phyloP scores from a whole-genome alignment of 257 asterid species.

The Verbascum thapsus region DNA sequence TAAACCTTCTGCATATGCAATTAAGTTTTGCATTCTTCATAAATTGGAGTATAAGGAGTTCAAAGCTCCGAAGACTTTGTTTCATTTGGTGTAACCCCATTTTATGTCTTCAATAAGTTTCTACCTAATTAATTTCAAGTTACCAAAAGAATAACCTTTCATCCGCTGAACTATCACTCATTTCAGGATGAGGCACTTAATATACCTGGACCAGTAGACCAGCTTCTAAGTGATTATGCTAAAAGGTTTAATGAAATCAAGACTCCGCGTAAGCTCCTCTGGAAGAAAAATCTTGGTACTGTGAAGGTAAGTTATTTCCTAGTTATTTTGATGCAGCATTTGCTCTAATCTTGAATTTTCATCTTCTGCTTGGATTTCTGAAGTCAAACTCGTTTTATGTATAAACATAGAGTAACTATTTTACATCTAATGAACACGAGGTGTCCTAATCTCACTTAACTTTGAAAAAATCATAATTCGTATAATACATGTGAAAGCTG shows the following conservation, averaged over 20 bases:
- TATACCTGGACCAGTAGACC: slow-evolving; percentile 73
- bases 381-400: background rate
- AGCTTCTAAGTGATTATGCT: slow-evolving; percentile 80
- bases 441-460: slow-evolving; percentile 11
- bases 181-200: slow-evolving; percentile 81
- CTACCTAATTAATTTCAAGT: slow-evolving; percentile 16
- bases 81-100: no score
- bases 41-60: no score
- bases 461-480: slow-evolving; percentile 12
- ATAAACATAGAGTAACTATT: background rate
- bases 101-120: background rate
- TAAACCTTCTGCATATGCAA: no score
- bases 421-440: background rate
- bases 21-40: no score
- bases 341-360: background rate
- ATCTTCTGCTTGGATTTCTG: slow-evolving; percentile 10
- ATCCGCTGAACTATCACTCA: slow-evolving; percentile 22
- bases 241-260: slow-evolving; percentile 80
- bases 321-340: slow-evolving; percentile 14
- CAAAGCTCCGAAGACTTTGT: no score
- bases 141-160: slow-evolving; percentile 23
- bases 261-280: slow-evolving; percentile 92
- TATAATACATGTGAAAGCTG: slow-evolving; percentile 2
- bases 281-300: slow-evolving; percentile 96
- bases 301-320: slow-evolving; percentile 83